Evolutionary conservation across 2,329 filamentous ascomycete genomes (phyloP).

Genomic region (Tetracladium maxilliforme): DNA sequence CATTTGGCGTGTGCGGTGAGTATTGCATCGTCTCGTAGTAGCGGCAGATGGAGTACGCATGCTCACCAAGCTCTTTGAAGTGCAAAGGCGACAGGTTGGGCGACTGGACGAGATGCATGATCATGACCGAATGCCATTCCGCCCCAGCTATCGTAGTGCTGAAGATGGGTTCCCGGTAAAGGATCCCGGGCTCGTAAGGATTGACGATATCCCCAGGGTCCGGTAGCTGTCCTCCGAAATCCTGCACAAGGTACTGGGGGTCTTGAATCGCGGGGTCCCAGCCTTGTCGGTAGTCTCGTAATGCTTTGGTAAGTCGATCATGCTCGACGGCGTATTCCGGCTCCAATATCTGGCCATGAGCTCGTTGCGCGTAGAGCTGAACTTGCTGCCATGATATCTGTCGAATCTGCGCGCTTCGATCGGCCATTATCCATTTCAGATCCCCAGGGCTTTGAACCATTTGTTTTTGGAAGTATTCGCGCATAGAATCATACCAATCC

Average conservation of each 20-base stretch:
- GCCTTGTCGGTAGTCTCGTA: conserved; percentile 33
- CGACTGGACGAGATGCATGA: conserved; percentile 71
- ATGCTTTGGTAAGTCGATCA: conserved; percentile 28
- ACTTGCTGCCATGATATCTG: conserved; percentile 71
- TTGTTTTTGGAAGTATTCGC: conserved; percentile 44
- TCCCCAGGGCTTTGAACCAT: conserved; percentile 43
- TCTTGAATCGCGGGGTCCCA: conserved; percentile 50
- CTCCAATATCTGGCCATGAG: conserved; percentile 45
- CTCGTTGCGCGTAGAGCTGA: conserved; percentile 56
- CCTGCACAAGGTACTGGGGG: conserved; percentile 43
- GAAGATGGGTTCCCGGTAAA: conserved; percentile 60
- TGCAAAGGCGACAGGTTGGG: conserved; percentile 32
- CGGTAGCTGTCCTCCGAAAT: conserved; percentile 40
- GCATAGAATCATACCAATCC: conserved; percentile 51
- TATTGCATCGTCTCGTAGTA: conserved; percentile 66
- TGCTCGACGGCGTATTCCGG: conserved; percentile 54
- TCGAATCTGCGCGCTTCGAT: conserved; percentile 49
- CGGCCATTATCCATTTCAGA: conserved; percentile 51
- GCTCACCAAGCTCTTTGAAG: conserved; percentile 36
- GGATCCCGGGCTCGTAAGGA: conserved; percentile 52
- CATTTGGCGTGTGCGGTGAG: conserved; percentile 56
- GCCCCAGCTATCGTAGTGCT: conserved; percentile 59
- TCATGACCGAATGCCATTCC: conserved; percentile 64
- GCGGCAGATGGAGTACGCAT: conserved; percentile 59
- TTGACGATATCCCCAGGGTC: conserved; percentile 56